Evolutionary conservation across 2,329 filamentous ascomycete genomes (phyloP).

Genomic region (Biscogniauxia mediterranea): DNA sequence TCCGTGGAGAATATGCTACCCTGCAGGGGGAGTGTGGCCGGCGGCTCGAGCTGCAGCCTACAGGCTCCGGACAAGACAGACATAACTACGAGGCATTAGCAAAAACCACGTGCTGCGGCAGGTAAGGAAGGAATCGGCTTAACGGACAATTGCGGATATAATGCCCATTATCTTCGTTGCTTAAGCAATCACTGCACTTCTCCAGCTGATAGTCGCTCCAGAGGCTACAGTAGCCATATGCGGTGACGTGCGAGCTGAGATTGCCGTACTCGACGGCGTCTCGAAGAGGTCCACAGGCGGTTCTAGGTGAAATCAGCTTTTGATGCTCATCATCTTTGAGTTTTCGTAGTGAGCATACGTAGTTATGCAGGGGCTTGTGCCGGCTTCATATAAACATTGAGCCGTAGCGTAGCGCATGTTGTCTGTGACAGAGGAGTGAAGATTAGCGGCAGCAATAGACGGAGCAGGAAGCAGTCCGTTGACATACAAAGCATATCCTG

Average conservation of each 20-base stretch:
- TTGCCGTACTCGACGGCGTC: conserved; percentile 49
- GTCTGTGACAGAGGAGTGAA: conserved; percentile 38
- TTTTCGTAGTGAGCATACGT: conserved; percentile 37
- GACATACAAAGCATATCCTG: conserved; percentile 55
- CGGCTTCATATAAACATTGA: conserved; percentile 51
- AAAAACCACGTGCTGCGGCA: background rate
- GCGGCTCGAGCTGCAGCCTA: conserved; percentile 47
- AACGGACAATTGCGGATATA: conserved; percentile 55
- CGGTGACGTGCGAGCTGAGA: conserved; percentile 42
- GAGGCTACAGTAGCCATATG: conserved; percentile 53
- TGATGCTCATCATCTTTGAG: background rate
- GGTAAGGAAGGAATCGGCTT: background rate
- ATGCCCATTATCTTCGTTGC: conserved; percentile 32
- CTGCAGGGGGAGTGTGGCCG: conserved; percentile 47
- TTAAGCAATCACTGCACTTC: conserved; percentile 51
- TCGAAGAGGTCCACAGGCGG: conserved; percentile 50
- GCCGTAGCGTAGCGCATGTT: conserved; percentile 57
- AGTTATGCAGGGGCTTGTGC: conserved; percentile 50
- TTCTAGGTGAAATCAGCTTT: conserved; percentile 34
- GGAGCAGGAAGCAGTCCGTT: background rate
- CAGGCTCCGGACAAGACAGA: conserved; percentile 54
- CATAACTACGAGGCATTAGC: conserved; percentile 26
- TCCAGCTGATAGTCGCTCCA: conserved; percentile 42
- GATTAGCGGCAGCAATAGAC: conserved; percentile 13
- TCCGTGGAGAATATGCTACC: conserved; percentile 52